phyloP scores from a whole-genome alignment of 1,139 yeast genomes.

The Pichia sp. region DNA sequence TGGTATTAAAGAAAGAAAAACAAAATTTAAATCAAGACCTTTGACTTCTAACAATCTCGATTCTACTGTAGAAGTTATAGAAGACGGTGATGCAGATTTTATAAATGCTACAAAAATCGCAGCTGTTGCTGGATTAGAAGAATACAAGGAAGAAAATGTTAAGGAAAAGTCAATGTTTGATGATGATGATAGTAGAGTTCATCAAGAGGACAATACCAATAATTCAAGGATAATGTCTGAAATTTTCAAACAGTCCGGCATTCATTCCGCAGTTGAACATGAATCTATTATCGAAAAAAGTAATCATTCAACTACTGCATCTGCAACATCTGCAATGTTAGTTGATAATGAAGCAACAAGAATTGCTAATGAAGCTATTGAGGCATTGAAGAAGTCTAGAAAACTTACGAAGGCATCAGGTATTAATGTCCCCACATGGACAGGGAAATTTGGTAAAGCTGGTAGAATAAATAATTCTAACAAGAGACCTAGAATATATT shows the following conservation, averaged over 20 bases:
- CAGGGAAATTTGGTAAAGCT: slow-evolving; percentile 85
- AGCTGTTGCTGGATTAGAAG: slow-evolving; percentile 52
- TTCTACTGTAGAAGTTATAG: slow-evolving; percentile 18
- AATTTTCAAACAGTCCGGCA: slow-evolving; percentile 64
- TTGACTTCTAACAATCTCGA: background rate
- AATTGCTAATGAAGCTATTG: slow-evolving; percentile 73
- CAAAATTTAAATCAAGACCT: slow-evolving; percentile 16
- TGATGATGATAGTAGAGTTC: slow-evolving; percentile 16
- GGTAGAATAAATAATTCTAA: slow-evolving; percentile 34
- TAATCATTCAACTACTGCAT: slow-evolving; percentile 22
- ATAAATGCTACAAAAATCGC: slow-evolving; percentile 43
- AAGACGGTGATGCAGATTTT: slow-evolving; percentile 41
- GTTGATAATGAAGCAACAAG: slow-evolving; percentile 72
- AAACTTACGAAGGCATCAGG: slow-evolving; percentile 54
- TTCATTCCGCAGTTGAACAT: slow-evolving; percentile 72
- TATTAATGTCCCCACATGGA: slow-evolving; percentile 92
- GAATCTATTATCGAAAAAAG: slow-evolving; percentile 64
- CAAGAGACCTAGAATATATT: background rate
- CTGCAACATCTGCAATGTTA: slow-evolving; percentile 26
- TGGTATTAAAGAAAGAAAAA: slow-evolving; percentile 32
- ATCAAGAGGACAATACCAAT: slow-evolving; percentile 29
- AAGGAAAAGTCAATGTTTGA: slow-evolving; percentile 23
- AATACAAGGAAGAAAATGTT: slow-evolving; percentile 39
- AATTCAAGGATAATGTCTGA: slow-evolving; percentile 68
- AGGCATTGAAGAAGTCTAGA: slow-evolving; percentile 64